Evolutionary conservation across 768 basidiomycete genomes (phyloP).

Genomic region (Naganishia randhawae): DNA sequence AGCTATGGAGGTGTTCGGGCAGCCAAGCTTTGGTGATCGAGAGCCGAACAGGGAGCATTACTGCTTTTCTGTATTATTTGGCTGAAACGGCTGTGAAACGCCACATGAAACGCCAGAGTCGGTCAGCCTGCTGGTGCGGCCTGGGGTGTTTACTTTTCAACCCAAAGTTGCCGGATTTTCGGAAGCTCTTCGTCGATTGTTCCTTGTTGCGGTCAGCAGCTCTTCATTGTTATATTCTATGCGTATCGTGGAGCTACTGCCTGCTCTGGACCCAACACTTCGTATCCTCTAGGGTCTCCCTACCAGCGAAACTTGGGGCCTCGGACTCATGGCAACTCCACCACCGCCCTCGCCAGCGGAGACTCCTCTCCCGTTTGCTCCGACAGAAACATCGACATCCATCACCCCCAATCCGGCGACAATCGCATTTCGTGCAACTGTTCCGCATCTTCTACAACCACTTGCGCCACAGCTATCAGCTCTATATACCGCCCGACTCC

Average conservation of each 20-base stretch:
- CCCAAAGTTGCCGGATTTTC: neutral
- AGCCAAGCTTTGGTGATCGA: too few relatives aligned
- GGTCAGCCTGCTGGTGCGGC: neutral
- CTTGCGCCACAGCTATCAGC: constrained; percentile 26
- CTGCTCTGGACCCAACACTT: neutral
- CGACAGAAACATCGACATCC: neutral
- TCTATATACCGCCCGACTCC: constrained; percentile 27
- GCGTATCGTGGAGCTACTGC: neutral
- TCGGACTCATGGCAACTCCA: constrained; percentile 15
- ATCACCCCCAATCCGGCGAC: neutral
- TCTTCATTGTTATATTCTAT: neutral
- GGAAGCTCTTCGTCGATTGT: too few relatives aligned
- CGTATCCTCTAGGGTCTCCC: too few relatives aligned
- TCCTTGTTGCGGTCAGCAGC: neutral
- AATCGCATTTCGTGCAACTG: neutral
- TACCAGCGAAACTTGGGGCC: too few relatives aligned
- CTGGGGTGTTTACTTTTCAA: neutral
- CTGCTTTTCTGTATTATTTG: too few relatives aligned
- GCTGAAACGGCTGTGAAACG: too few relatives aligned
- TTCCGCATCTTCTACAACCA: constrained; percentile 3
- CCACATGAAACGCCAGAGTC: neutral
- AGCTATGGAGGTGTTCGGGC: too few relatives aligned
- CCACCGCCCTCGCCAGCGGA: neutral
- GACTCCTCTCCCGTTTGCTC: neutral
- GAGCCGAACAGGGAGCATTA: too few relatives aligned